phyloP scores from a whole-genome alignment of 495 filamentous ascomycete species.

The Baudoinia panamericana region DNA sequence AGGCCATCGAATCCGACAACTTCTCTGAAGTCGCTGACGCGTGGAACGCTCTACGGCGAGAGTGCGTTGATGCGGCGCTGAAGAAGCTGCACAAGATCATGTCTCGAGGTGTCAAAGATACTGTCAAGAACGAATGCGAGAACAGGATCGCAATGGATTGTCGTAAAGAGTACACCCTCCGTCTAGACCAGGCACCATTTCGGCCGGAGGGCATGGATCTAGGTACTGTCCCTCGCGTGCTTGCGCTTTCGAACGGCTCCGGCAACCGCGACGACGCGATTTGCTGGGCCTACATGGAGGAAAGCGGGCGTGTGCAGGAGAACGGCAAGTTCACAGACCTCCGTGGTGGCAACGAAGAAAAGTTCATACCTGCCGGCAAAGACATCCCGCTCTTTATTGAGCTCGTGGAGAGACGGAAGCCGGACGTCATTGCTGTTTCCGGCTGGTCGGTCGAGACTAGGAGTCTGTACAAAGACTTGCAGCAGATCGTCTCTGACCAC shows the following conservation, averaged over 20 bases:
- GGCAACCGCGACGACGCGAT: conserved; percentile 68
- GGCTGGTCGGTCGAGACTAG: conserved; percentile 86
- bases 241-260: conserved; percentile 71
- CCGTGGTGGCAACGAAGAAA: conserved; percentile 50
- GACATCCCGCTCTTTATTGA: conserved; percentile 57
- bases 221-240: conserved; percentile 75
- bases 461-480: conserved; percentile 64
- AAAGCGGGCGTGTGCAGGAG: conserved; percentile 78
- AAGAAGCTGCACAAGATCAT: conserved; percentile 71
- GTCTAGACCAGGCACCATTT: conserved; percentile 88
- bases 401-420: conserved; percentile 58
- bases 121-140: conserved; percentile 79
- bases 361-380: conserved; percentile 47
- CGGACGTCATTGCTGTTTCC: conserved; percentile 80
- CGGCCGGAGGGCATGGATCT: conserved; percentile 88
- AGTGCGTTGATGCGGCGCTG: conserved; percentile 70
- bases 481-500: conserved; percentile 59
- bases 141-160: conserved; percentile 70
- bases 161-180: conserved; percentile 70
- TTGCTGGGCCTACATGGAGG: conserved; percentile 84
- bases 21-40: conserved; percentile 89
- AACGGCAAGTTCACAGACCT: conserved; percentile 75
- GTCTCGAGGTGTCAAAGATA: conserved; percentile 83
- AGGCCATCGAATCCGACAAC: conserved; percentile 82
- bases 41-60: conserved; percentile 78